A percentile compares a stretch with the other conserved stretches of the same genome.
Conservation (phyloP, 2,329 filamentous ascomycete genomes). For the Fusarium succisae region DNA sequence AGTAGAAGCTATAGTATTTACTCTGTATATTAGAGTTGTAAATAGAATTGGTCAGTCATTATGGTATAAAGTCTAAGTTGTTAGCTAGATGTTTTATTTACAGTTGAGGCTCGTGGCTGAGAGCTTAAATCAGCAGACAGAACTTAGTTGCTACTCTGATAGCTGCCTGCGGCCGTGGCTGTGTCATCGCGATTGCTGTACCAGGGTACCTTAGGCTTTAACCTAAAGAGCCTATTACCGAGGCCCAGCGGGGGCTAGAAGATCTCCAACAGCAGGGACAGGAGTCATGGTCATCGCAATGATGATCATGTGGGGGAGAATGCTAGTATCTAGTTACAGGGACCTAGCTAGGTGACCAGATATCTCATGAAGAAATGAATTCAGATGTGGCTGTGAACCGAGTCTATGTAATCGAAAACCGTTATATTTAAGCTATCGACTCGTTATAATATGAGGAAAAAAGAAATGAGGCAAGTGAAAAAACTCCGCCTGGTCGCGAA, state of each 20-base stretch:
- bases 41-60: too few species aligned
- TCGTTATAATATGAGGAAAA: neutral
- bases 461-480: neutral
- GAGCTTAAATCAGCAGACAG: too few species aligned
- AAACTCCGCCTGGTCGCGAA: fast-evolving
- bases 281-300: too few species aligned
- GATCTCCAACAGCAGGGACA: neutral
- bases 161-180: neutral
- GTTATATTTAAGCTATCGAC: neutral
- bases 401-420: neutral
- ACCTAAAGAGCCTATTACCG: neutral
- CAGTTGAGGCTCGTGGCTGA: too few species aligned
- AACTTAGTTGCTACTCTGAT: slow-evolving; percentile 9
- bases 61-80: too few species aligned
- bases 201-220: neutral
- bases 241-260: neutral
- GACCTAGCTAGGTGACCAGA: neutral
- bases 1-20: too few species aligned
- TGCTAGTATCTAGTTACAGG: too few species aligned
- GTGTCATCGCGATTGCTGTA: neutral
- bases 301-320: neutral
- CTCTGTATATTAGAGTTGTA: too few species aligned
- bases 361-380: neutral
- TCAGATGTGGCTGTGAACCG: fast-evolving
- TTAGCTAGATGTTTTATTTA: too few species aligned